Evolutionary conservation across 148 eudicot genomes (phyloP).

Genomic region (Drosera capensis): DNA sequence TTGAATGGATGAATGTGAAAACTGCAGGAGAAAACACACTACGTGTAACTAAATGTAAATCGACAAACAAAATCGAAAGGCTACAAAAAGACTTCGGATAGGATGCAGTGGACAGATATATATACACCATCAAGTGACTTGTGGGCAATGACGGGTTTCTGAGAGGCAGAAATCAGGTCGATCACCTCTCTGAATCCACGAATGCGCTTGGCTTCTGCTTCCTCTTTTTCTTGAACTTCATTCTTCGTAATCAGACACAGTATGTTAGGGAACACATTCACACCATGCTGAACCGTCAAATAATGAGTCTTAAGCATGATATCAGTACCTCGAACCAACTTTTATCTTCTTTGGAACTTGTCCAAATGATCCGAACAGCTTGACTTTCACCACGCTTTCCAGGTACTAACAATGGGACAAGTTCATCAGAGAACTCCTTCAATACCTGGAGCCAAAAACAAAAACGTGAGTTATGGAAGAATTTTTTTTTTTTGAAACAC

Average conservation of each 20-base stretch:
- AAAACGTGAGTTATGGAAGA: conserved; percentile 1
- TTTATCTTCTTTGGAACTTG: conserved; percentile 75
- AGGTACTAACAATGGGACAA: conserved; percentile 54
- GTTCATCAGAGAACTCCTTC: conserved; percentile 37
- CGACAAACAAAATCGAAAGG: not conserved
- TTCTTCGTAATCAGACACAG: conserved; percentile 29
- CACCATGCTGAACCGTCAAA: not conserved
- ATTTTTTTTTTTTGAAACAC: not conserved
- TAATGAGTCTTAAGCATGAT: not conserved
- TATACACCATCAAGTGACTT: conserved; percentile 67
- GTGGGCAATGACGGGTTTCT: conserved; percentile 81
- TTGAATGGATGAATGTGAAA: conserved; percentile 65
- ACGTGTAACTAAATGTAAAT: not conserved
- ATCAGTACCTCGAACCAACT: conserved; percentile 65
- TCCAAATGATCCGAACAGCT: conserved; percentile 62
- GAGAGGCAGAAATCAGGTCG: conserved; percentile 72
- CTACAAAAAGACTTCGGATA: not conserved
- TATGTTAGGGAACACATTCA: not conserved
- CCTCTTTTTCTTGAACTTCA: conserved; percentile 45
- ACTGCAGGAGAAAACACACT: conserved; percentile 35
- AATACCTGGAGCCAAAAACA: conserved; percentile 34
- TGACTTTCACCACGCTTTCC: conserved; percentile 48
- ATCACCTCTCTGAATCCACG: conserved; percentile 96
- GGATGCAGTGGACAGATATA: not conserved
- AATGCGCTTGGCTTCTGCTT: conserved; percentile 39